Evolutionary conservation across 2,329 filamentous ascomycete genomes (phyloP).

Genomic region (Xylariales sp.): DNA sequence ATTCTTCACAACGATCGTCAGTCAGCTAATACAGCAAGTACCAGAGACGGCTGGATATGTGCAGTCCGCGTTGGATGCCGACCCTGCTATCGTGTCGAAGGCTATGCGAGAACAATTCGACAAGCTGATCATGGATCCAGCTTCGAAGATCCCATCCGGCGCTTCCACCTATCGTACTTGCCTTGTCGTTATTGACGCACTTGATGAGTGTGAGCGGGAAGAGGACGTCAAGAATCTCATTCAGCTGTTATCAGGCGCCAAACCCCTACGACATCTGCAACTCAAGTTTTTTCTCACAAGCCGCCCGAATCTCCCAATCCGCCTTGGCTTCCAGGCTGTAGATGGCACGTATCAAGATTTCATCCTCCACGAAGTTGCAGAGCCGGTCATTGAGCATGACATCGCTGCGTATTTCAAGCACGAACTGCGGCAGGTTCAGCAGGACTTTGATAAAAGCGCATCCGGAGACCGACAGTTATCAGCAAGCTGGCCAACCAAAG

Average conservation of each 20-base stretch:
- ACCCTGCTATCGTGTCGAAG: slow-evolving; percentile 25
- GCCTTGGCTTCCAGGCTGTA: slow-evolving; percentile 29
- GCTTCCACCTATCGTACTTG: slow-evolving; percentile 8
- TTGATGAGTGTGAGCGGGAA: slow-evolving; percentile 30
- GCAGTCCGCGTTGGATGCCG: slow-evolving; percentile 24
- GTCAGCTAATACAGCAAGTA: slow-evolving; percentile 24
- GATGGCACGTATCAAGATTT: slow-evolving; percentile 24
- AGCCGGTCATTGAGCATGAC: slow-evolving; percentile 28
- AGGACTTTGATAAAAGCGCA: slow-evolving; percentile 15
- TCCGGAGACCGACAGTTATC: slow-evolving; percentile 13
- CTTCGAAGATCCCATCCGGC: slow-evolving; percentile 13
- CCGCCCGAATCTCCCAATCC: slow-evolving; percentile 34
- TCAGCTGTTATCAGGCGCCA: slow-evolving; percentile 18
- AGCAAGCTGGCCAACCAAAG: slow-evolving; percentile 25
- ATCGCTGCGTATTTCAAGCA: slow-evolving; percentile 29
- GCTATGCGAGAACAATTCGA: slow-evolving; percentile 33
- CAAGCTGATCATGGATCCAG: slow-evolving; percentile 32
- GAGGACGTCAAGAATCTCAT: slow-evolving; percentile 27
- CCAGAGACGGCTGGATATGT: slow-evolving; percentile 24
- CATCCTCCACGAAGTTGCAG: slow-evolving; percentile 31
- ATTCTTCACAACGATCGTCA: slow-evolving; percentile 36
- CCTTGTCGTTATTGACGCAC: slow-evolving; percentile 29
- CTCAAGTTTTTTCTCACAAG: slow-evolving; percentile 37
- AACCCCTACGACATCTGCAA: slow-evolving; percentile 10
- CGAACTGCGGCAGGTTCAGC: slow-evolving; percentile 25